Evolutionary conservation across 306 rosid species (phyloP).

Genomic region (Morella rubra): DNA sequence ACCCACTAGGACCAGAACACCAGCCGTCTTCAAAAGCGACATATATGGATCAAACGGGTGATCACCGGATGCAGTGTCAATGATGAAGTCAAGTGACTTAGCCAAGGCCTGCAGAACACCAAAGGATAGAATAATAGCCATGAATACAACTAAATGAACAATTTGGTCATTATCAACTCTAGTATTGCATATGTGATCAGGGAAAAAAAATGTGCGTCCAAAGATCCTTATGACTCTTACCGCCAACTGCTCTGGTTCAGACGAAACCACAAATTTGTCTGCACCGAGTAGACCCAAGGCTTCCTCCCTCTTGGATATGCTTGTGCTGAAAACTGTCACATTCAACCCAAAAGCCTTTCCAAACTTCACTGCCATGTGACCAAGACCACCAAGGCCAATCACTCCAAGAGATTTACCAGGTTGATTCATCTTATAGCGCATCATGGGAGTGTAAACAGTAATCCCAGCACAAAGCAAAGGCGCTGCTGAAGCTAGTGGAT

Average conservation of each 20-base stretch:
- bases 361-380: too few relatives aligned
- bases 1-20: slow-evolving; percentile 65
- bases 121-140: too few relatives aligned
- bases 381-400: slow-evolving; percentile 25
- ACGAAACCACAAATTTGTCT: slow-evolving; percentile 33
- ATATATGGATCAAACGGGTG: slow-evolving; percentile 30
- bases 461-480: slow-evolving; percentile 94
- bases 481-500: slow-evolving; percentile 81
- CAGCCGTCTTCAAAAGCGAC: slow-evolving; percentile 59
- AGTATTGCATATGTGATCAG: not conserved
- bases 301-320: too few relatives aligned
- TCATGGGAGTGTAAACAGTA: slow-evolving; percentile 81
- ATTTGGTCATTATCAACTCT: not conserved
- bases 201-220: slow-evolving; percentile 3
- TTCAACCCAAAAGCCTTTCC: too few relatives aligned
- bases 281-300: too few relatives aligned
- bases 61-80: too few relatives aligned
- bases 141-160: slow-evolving; percentile 10
- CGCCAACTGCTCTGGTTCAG: slow-evolving; percentile 64
- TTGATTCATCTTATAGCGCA: slow-evolving; percentile 79
- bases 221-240: slow-evolving; percentile 32
- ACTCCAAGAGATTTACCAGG: slow-evolving; percentile 87
- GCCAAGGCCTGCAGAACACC: not conserved
- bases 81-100: not conserved
- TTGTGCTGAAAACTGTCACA: too few relatives aligned